Base-by-base conservation (phyloP, 129 eudicot species). In the Chrysanthemum lavandulifolium region DNA sequence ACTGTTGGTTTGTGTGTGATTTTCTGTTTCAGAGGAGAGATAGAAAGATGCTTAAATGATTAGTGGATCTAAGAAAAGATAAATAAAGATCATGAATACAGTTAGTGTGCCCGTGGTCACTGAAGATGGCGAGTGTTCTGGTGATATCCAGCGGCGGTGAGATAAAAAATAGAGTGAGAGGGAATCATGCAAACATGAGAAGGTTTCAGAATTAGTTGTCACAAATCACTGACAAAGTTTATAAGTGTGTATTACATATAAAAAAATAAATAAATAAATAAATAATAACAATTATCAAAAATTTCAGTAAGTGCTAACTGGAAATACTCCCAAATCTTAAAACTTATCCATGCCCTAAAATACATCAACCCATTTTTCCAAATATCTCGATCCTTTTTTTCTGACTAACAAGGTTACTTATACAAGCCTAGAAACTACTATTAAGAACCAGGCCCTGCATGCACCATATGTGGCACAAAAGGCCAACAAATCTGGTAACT, bases 381-480 rank as follows among this genome's bases (percentile, higher is more conserved):
- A 2, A 54, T 29, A 29, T 8, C 51, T 10, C 19, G 10, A 54
- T 31, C 50, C 74, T 69, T 69, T 53, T 53, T 69, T 45, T 53
- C 59, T 16, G 77, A 54, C 6, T 56, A 21, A 27, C 61, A 61
- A 45, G 45, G 68, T 23, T 73, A 60, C 13, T 52, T 9, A 18
- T 51, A 59, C 57, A 50, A 16, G 10, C 49, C 33, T 65, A 52
- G 18, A 64, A 64, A 48, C 51, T 65, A 74, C 21, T 50, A 64
- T 51, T 12, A 25, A 16, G 31, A 31, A n/a, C 31, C 1, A 43
- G 52, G 55, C 15, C 59, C 59, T 49, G 29, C 29, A 50, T 49
- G 61, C 74, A 40, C 3, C 15, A 52, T 69, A 69, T 52, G 73
- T 10, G 29, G 11, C 52, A 70, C 65, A 55, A 70, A 69, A 69